Conservation (phyloP, 1,284 basidiomycete genomes). For the Rhodotorula sp. region DNA sequence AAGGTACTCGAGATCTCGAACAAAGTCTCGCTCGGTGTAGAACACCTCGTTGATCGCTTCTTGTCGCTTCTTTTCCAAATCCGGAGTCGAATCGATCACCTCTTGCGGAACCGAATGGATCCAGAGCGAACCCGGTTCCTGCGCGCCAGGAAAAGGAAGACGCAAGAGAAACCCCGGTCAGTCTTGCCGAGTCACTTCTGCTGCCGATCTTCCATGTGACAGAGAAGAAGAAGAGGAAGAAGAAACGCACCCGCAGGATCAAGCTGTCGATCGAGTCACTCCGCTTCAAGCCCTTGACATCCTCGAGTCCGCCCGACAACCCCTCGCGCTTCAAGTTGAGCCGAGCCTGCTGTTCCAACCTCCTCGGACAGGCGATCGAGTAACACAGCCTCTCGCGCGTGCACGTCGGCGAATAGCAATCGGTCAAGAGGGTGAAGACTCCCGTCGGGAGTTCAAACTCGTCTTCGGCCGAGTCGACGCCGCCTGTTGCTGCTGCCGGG, state of each 20-base stretch:
- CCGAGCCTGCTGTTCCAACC: slow-evolving; percentile 89
- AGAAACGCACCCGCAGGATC: slow-evolving; percentile 62
- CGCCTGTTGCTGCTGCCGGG: slow-evolving; percentile 40
- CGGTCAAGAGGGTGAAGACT: slow-evolving; percentile 93
- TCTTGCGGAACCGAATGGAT: slow-evolving; percentile 94
- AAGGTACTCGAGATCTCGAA: slow-evolving; percentile 95
- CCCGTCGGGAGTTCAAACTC: slow-evolving; percentile 76
- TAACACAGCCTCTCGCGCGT: slow-evolving; percentile 90
- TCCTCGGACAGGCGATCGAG: slow-evolving; percentile 90
- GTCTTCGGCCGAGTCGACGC: slow-evolving; percentile 47
- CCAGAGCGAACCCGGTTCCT: slow-evolving; percentile 94
- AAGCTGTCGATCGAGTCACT: slow-evolving; percentile 75
- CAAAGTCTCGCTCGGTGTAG: slow-evolving; percentile 97
- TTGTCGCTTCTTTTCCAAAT: slow-evolving; percentile 91
- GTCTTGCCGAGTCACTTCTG: not conserved
- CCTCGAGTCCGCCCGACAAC: slow-evolving; percentile 46
- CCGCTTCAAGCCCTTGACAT: slow-evolving; percentile 61
- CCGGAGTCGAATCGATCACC: slow-evolving; percentile 85
- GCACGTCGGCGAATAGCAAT: slow-evolving; percentile 98
- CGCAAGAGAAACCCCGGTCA: not conserved
- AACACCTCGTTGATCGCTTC: slow-evolving; percentile 99
- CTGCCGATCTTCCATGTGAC: not conserved
- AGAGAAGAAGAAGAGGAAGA: slow-evolving; percentile 21
- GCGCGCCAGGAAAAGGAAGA: slow-evolving; percentile 5
- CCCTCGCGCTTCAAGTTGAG: slow-evolving; percentile 79